These are phyloP conservation scores for Scutellaria barbata DNA, from an alignment of 257 asterid genomes.

Conservation along the genomic window DNA sequence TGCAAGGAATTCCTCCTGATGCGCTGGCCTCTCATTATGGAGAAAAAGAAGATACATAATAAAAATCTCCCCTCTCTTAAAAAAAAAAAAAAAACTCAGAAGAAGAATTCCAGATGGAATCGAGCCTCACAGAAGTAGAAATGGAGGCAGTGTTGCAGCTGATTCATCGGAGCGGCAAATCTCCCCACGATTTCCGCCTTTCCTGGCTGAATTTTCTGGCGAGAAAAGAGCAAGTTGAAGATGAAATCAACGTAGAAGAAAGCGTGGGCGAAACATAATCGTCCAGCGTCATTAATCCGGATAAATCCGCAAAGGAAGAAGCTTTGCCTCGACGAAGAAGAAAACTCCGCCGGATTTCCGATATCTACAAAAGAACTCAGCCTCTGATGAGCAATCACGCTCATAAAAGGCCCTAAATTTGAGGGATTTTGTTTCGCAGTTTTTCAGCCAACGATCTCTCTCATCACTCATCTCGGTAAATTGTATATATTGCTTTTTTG, in stretches of 20 bases:
- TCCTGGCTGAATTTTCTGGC: conserved; percentile 32
- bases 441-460: neutral
- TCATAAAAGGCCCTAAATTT: conserved; percentile 28
- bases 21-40: too few species aligned
- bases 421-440: conserved; percentile 5
- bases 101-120: conserved; percentile 40
- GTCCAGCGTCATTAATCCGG: conserved; percentile 21
- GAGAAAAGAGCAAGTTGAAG: neutral
- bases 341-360: conserved; percentile 39
- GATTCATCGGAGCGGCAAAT: conserved; percentile 60
- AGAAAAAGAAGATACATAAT: too few species aligned
- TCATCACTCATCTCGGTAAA: neutral
- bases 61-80: too few species aligned
- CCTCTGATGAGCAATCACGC: conserved; percentile 31
- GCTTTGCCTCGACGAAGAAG: conserved; percentile 44
- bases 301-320: conserved; percentile 30
- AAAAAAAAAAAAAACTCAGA: conserved; percentile 26
- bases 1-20: too few species aligned
- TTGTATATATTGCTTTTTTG: conserved; percentile 21
- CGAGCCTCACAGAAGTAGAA: conserved; percentile 55
- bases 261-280: conserved; percentile 39
- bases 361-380: conserved; percentile 45
- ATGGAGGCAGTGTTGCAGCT: conserved; percentile 71
- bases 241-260: conserved; percentile 21
- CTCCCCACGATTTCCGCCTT: conserved; percentile 28